Evolutionary conservation across 2,329 filamentous ascomycete species (phyloP).

Genomic region (Hortaea werneckii): DNA sequence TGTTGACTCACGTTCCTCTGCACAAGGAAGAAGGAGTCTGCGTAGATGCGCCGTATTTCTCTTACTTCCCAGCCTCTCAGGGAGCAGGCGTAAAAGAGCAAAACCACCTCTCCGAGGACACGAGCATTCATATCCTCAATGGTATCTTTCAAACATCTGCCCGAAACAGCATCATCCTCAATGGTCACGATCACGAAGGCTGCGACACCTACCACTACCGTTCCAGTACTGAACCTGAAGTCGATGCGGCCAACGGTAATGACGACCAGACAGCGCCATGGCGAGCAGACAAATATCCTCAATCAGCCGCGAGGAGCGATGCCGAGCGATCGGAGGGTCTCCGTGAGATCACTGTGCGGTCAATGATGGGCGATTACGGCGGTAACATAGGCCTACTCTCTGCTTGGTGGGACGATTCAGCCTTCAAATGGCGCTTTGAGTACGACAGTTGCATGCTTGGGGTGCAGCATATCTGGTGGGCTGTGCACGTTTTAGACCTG

Average conservation of each 20-base stretch:
- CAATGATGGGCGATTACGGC: conserved; percentile 97
- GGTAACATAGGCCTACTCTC: conserved; percentile 84
- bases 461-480: conserved; percentile 90
- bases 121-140: conserved; percentile 62
- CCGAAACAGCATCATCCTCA: conserved; percentile 63
- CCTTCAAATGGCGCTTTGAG: conserved; percentile 70
- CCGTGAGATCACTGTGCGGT: conserved; percentile 83
- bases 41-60: conserved; percentile 73
- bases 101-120: conserved; percentile 70
- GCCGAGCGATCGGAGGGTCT: conserved; percentile 38
- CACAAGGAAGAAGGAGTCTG: conserved; percentile 77
- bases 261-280: conserved; percentile 4
- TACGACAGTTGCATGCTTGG: conserved; percentile 71
- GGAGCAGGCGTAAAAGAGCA: conserved; percentile 74
- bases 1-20: conserved; percentile 86
- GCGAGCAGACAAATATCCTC: conserved; percentile 19
- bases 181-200: conserved; percentile 90
- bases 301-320: not conserved
- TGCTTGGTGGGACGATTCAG: conserved; percentile 57
- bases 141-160: conserved; percentile 50
- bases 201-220: conserved; percentile 78
- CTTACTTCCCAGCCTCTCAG: conserved; percentile 56
- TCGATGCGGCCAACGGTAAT: too few species aligned
- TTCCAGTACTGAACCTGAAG: not conserved
- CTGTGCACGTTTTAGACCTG: conserved; percentile 65